Percentiles rank a stretch among this genome's conserved stretches.
These are phyloP conservation scores for Helicostylum pulchrum DNA, from an alignment of 192 early-diverging fungal species.

Conservation along the genomic window DNA sequence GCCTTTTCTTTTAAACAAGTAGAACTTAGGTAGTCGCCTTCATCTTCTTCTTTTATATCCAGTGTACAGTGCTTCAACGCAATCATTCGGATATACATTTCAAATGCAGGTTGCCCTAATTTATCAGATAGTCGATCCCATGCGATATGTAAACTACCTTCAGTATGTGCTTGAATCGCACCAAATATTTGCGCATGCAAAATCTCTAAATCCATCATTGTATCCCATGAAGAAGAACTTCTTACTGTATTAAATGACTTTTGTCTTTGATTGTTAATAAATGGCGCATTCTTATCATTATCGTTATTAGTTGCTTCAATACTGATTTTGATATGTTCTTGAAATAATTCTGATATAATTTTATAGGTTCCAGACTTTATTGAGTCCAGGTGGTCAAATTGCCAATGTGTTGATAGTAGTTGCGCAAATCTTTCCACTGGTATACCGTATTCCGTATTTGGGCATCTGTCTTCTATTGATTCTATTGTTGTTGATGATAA, in stretches of 20 bases:
- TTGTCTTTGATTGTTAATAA: not conserved
- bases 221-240: slow-evolving; percentile 6
- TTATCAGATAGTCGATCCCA: slow-evolving; percentile 26
- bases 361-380: slow-evolving; percentile 12
- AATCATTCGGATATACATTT: slow-evolving; percentile 2
- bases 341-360: slow-evolving; percentile 18
- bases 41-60: not conserved
- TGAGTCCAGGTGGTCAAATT: slow-evolving; percentile 30
- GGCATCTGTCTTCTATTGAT: too few species aligned
- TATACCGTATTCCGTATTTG: slow-evolving; percentile 70
- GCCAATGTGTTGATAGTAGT: slow-evolving; percentile 25
- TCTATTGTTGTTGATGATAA: not conserved
- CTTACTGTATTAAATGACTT: not conserved
- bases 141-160: slow-evolving; percentile 19
- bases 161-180: slow-evolving; percentile 28
- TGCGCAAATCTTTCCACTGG: slow-evolving; percentile 23
- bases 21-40: not conserved
- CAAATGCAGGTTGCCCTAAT: slow-evolving; percentile 21
- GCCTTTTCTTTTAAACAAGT: slow-evolving; percentile 23
- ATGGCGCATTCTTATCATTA: not conserved
- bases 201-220: slow-evolving; percentile 24
- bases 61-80: not conserved
- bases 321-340: slow-evolving; percentile 22
- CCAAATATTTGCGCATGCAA: slow-evolving; percentile 27
- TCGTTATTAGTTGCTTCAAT: not conserved